Base-by-base conservation (phyloP, 768 basidiomycete species). In the Neoboletus magnificus region DNA sequence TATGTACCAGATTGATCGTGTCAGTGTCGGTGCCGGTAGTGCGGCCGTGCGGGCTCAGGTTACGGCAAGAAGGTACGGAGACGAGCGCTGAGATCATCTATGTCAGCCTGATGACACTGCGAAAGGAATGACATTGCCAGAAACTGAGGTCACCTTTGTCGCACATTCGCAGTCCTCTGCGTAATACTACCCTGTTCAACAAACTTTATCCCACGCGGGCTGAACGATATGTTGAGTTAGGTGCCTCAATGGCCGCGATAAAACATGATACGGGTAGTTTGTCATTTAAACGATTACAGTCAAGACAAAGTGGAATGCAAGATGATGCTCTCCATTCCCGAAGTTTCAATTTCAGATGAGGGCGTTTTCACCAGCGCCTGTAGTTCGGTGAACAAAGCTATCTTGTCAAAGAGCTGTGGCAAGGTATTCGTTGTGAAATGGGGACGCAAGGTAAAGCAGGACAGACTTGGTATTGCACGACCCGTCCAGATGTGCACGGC, bases 401-500 rank as follows among this genome's bases (percentile, higher is more conserved):
- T 63, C 63, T 83, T 82, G 48, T 79, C 76, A 0, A 66, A 22
- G 43, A 78, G 74, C 82, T 83, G 57, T 4, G 18, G 11, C 27
- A 47, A 7, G 18, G 39, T 36, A 3, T n/a, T 56, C n/a, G 16
- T 29, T 10, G 43, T 15, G 20, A 32, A 40, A 32, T 5, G n/a
- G 1, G 30, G 27, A 12, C 40, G 20, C 0, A 30, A 50, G 16
- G 32, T 12, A 43, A 45, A 15, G 44, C 29, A 37, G 37, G 44
- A 65, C 78, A 52, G 30, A 87, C 90, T 74, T 89, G 87, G 62
- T 87, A 85, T n/a, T 76, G 72, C 13, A 84, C 82, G 0, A 92
- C 88, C 9, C 82, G 76, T 0, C 85, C 90, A 0, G 90, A 93
- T 0, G 89, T 90, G 61, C 84, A 87, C 0, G 89, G 87, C 32